Evolutionary conservation across 192 early-diverging fungal genomes (phyloP).

Genomic region (Podila epicladia): DNA sequence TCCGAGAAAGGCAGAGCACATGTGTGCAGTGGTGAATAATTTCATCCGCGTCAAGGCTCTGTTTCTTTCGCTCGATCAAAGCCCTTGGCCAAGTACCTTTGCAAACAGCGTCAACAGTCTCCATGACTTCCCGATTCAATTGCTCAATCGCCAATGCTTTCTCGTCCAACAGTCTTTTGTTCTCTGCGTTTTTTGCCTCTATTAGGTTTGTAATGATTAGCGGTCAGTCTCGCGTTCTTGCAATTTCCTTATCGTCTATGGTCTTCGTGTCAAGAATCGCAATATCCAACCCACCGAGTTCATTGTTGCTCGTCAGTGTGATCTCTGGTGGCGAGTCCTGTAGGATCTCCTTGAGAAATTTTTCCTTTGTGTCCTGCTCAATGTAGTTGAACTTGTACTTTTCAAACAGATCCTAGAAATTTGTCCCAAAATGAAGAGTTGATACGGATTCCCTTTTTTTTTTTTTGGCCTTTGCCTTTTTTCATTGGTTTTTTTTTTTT

Average conservation of each 20-base stretch:
- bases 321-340: slow-evolving; percentile 30
- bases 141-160: not conserved
- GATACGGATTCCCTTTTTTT: not conserved
- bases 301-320: slow-evolving; percentile 20
- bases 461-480: not conserved
- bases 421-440: not conserved
- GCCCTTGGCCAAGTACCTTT: not conserved
- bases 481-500: too few species aligned
- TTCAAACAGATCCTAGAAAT: slow-evolving; percentile 32
- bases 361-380: slow-evolving; percentile 38
- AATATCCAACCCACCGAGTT: slow-evolving; percentile 10
- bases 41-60: not conserved
- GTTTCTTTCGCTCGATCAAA: too few species aligned
- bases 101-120: not conserved
- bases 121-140: not conserved
- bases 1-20: not conserved
- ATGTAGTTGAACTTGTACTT: slow-evolving; percentile 31
- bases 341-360: slow-evolving; percentile 21
- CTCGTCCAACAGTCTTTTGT: not conserved
- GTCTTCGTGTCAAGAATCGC: not conserved
- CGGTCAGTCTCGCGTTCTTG: not conserved
- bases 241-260: too few species aligned
- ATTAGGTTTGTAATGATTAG: not conserved
- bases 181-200: not conserved
- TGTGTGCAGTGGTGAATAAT: not conserved